phyloP scores from a whole-genome alignment of 768 basidiomycete species.

The Lentinula sp. region DNA sequence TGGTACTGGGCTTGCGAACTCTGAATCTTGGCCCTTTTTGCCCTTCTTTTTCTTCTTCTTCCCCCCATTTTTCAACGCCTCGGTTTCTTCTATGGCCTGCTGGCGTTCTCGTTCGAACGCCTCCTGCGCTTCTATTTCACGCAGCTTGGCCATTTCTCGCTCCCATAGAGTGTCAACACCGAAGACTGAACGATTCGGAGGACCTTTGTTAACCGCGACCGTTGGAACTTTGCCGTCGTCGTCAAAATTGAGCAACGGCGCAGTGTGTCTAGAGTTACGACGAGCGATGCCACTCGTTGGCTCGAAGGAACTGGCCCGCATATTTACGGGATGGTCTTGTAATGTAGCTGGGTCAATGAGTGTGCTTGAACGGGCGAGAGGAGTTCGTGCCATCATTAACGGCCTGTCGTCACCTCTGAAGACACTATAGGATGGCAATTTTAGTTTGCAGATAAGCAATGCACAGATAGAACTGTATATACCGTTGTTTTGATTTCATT shows the following conservation, averaged over 20 bases:
- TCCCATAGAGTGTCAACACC: constrained; percentile 95
- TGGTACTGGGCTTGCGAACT: not conserved
- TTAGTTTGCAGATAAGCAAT: not conserved
- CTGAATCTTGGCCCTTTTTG: constrained; percentile 16
- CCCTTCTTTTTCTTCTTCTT: constrained; percentile 41
- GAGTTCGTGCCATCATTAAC: constrained; percentile 84
- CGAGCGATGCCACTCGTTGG: constrained; percentile 35
- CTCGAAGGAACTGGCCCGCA: constrained; percentile 37
- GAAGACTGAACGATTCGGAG: constrained; percentile 73
- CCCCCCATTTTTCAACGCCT: constrained; percentile 36
- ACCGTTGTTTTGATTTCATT: constrained; percentile 84
- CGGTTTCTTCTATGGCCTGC: constrained; percentile 37
- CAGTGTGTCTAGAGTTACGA: constrained; percentile 46
- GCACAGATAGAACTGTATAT: constrained; percentile 15
- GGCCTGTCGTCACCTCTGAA: constrained; percentile 87
- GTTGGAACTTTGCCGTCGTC: constrained; percentile 34
- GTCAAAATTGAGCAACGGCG: constrained; percentile 65
- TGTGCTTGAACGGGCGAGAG: constrained; percentile 45
- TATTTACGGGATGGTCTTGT: constrained; percentile 39
- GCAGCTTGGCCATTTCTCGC: constrained; percentile 75
- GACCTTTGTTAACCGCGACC: constrained; percentile 20
- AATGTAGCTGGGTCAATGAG: constrained; percentile 69
- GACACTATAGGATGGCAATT: constrained; percentile 40
- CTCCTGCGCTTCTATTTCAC: constrained; percentile 66
- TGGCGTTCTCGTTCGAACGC: constrained; percentile 40